Evolutionary conservation across 768 basidiomycete genomes (phyloP).

Genomic region (Kwoniella bestiolae): DNA sequence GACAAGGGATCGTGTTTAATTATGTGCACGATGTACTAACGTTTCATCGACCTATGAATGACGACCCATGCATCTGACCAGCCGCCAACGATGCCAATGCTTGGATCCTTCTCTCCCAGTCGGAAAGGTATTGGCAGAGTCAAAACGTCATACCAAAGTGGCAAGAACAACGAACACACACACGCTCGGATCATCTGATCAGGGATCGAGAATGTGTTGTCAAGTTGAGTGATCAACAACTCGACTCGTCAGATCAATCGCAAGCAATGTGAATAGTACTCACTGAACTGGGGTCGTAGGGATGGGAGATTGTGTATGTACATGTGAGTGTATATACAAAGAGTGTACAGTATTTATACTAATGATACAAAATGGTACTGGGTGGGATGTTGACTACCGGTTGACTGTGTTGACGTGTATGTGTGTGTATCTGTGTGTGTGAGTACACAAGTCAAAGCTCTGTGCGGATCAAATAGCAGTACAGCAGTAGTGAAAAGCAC

Average conservation of each 20-base stretch:
- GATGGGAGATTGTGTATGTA: background rate
- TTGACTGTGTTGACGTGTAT: background rate
- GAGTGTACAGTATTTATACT: background rate
- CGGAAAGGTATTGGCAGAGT: background rate
- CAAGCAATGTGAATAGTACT: background rate
- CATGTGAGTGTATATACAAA: background rate
- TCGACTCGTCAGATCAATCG: background rate
- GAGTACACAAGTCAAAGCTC: background rate
- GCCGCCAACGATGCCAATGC: background rate
- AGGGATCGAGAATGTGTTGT: background rate
- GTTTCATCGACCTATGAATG: background rate
- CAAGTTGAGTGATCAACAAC: constrained; percentile 9
- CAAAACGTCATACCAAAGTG: constrained; percentile 5
- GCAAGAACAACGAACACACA: background rate
- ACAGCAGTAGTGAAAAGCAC: no score
- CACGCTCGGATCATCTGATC: constrained; percentile 2
- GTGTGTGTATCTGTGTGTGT: background rate
- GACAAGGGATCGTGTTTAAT: no score
- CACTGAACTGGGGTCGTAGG: no score
- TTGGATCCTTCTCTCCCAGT: background rate
- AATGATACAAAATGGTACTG: background rate
- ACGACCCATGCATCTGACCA: background rate
- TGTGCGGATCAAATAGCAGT: constrained; percentile 22
- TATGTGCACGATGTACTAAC: background rate
- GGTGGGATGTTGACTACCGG: background rate